A percentile compares a stretch with the other conserved stretches of the same genome.
Evolutionary conservation across 345 rosid species (phyloP).

Genomic region (Microcos paniculata): DNA sequence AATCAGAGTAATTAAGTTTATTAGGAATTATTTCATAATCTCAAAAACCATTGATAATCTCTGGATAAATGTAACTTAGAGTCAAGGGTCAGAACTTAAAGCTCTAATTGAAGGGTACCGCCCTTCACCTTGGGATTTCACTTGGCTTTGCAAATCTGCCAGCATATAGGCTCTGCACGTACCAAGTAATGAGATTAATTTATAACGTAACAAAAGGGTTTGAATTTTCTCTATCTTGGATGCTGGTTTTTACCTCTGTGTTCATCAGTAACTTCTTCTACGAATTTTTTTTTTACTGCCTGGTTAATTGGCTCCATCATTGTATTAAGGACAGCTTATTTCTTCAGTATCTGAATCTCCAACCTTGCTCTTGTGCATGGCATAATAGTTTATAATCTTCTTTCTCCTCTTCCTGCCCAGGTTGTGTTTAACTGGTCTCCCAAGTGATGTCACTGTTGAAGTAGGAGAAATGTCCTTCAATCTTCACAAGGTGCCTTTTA

Average conservation of each 20-base stretch:
- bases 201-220: too few relatives aligned
- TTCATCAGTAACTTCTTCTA: not conserved
- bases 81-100: too few relatives aligned
- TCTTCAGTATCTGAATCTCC: not conserved
- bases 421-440: conserved; percentile 74
- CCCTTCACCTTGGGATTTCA: too few relatives aligned
- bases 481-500: conserved; percentile 70
- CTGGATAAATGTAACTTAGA: too few relatives aligned
- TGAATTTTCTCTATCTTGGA: not conserved
- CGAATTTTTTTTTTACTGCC: not conserved
- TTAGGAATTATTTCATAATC: too few relatives aligned
- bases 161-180: too few relatives aligned
- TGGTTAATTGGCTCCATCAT: not conserved
- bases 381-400: not conserved
- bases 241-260: not conserved
- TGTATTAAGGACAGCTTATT: not conserved
- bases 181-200: too few relatives aligned
- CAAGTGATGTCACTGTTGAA: conserved; percentile 72
- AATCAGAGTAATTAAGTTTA: too few relatives aligned
- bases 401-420: conserved; percentile 38
- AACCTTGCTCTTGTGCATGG: not conserved
- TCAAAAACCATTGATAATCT: too few relatives aligned
- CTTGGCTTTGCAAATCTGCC: too few relatives aligned
- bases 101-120: too few relatives aligned
- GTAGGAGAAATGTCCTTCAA: conserved; percentile 70